Base-by-base conservation (phyloP, 768 basidiomycete genomes). In the Mycena maculata region DNA sequence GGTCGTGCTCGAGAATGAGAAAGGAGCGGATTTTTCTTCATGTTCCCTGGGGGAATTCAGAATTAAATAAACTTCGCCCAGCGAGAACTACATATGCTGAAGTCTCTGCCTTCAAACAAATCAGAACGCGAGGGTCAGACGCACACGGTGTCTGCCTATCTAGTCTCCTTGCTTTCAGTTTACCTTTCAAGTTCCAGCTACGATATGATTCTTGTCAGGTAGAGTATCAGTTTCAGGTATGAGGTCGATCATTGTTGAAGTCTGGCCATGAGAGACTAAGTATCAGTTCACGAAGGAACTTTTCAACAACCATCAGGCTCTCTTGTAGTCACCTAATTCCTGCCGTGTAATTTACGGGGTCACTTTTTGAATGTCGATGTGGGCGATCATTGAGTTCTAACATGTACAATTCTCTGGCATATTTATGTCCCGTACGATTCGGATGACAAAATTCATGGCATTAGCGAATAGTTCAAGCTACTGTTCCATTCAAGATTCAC, bases 111-210 rank as follows among this genome's bases (percentile, higher is more conserved):
- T 28, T 27, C 48, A 15, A 50, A 30, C 48, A 50, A 30, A 50
- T 50, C 28, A 50, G 48, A 50, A 50, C 27, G 48, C 48, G 48
- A 50, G 48, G 48, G 28, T 50, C 48, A 50, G 48, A 50, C n/a
- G n/a, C n/a, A n/a, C n/a, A n/a, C n/a, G n/a, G n/a, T n/a, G n/a
- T n/a, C n/a, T n/a, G n/a, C n/a, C n/a, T 50, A 31, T 50, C 16
- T 20, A 50, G 28, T 31, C 27, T 31, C 28, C 28, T 50, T 50
- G 42, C 42, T 44, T 44, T 44, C 42, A 22, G n/a, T 44, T 50
- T 30, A 30, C 48, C 48, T 50, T 50, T 50, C 48, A 50, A 50
- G 48, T 50, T 50, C 48, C 28, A 31, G 31, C 28, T 23, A 50
- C 30, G 31, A 27, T 50, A 27, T 50, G 30, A 30, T 30, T 50